These are phyloP conservation scores for Galeopsis tetrahit DNA, from an alignment of 257 asterid species.

Conservation along the genomic window DNA sequence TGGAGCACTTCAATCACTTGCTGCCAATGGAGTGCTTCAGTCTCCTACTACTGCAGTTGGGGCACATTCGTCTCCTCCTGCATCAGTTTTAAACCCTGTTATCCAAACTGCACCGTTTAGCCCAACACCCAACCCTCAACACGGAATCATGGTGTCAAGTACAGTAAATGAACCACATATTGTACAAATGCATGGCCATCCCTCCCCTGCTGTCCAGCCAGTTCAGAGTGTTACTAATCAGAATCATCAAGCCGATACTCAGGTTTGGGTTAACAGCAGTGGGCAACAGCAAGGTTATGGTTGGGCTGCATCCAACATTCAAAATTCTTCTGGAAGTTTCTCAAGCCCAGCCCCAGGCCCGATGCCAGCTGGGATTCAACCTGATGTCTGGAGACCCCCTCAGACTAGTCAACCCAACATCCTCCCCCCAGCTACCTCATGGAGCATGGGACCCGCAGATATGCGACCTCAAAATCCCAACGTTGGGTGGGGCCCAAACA, in stretches of 20 bases:
- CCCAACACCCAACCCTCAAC: constrained; percentile 56
- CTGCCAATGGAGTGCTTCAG: constrained; percentile 43
- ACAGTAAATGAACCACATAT: constrained; percentile 47
- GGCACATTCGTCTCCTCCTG: constrained; percentile 44
- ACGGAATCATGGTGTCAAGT: constrained; percentile 34
- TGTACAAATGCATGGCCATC: constrained; percentile 48
- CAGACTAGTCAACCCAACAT: constrained; percentile 64
- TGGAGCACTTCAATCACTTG: constrained; percentile 42
- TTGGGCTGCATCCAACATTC: constrained; percentile 60
- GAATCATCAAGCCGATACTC: constrained; percentile 53
- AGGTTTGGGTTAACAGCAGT: constrained; percentile 44
- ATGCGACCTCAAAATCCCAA: constrained; percentile 59
- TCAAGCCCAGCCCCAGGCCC: constrained; percentile 53
- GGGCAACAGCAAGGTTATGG: constrained; percentile 56
- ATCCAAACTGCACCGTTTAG: constrained; percentile 53
- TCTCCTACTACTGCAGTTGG: constrained; percentile 57
- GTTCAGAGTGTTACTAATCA: constrained; percentile 49
- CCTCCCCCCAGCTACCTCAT: constrained; percentile 53
- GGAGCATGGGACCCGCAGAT: constrained; percentile 57
- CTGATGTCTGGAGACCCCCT: constrained; percentile 66
- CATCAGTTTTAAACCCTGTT: constrained; percentile 51
- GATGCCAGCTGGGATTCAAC: constrained; percentile 47
- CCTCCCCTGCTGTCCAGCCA: constrained; percentile 38
- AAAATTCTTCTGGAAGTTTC: constrained; percentile 56
- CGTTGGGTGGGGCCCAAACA: constrained; percentile 65